Percentiles rank a stretch among this genome's conserved stretches.
phyloP scores from a whole-genome alignment of 345 rosid species.

The Populus ilicifolia region DNA sequence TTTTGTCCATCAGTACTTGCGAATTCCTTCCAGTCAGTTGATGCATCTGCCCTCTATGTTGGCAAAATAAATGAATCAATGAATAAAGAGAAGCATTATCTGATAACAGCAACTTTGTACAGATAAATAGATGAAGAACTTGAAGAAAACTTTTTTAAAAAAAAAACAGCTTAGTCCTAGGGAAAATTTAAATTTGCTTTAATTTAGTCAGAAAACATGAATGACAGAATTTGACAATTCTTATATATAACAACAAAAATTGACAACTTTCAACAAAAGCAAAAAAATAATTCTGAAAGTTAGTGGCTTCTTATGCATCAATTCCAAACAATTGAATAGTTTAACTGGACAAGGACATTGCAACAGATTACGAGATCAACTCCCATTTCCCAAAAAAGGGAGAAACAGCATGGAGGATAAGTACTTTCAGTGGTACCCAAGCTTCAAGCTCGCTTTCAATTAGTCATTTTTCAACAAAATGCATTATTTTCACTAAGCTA shows the following conservation, averaged over 20 bases:
- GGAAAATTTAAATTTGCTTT: not conserved
- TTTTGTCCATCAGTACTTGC: slow-evolving; percentile 87
- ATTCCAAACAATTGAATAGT: not conserved
- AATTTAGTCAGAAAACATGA: not conserved
- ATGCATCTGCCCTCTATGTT: slow-evolving; percentile 86
- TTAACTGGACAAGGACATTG: not conserved
- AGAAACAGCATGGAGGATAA: not conserved
- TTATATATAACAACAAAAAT: not conserved
- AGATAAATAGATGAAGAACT: not conserved
- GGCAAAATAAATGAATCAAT: slow-evolving; percentile 17
- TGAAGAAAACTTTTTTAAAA: not conserved
- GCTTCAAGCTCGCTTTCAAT: not conserved
- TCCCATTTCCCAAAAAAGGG: not conserved
- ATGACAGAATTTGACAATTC: not conserved
- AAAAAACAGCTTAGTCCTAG: not conserved
- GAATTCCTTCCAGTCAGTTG: slow-evolving; percentile 94
- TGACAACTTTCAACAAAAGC: not conserved
- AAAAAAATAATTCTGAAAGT: not conserved
- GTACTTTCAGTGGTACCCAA: not conserved
- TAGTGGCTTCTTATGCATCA: not conserved
- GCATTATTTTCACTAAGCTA: not conserved
- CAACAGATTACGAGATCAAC: not conserved
- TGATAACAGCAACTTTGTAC: not conserved
- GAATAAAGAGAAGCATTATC: not conserved
- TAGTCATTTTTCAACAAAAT: not conserved